Percentiles rank a stretch among this genome's conserved stretches.
Conservation (phyloP, 2,329 filamentous ascomycete species). For the Fusarium odoratissimum region DNA sequence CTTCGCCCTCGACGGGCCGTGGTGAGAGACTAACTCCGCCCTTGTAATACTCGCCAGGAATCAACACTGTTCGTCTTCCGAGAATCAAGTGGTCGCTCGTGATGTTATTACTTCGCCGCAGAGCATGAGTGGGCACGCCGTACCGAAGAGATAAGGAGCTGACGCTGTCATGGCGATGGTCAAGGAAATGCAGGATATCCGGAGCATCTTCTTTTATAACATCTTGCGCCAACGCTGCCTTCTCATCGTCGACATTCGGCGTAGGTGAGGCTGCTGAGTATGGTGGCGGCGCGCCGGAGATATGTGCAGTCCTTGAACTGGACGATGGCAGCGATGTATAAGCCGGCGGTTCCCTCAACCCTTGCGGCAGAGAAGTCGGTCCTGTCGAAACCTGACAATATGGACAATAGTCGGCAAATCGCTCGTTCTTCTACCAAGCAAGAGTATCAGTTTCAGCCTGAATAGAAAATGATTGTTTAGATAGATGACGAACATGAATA, state of each 20-base stretch:
- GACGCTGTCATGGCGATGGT: conserved; percentile 75
- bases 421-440: conserved; percentile 66
- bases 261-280: conserved; percentile 47
- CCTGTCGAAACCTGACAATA: conserved; percentile 79
- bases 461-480: background rate
- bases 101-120: conserved; percentile 76
- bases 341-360: conserved; percentile 74
- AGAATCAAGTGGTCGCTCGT: conserved; percentile 77
- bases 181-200: conserved; percentile 80
- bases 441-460: conserved; percentile 16
- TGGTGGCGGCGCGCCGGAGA: conserved; percentile 53
- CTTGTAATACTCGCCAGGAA: conserved; percentile 77
- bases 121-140: conserved; percentile 69
- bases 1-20: conserved; percentile 77
- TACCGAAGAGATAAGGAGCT: conserved; percentile 78
- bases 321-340: conserved; percentile 61
- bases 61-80: conserved; percentile 75
- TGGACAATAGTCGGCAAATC: conserved; percentile 75
- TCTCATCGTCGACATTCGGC: conserved; percentile 36
- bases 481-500: conserved; percentile 63
- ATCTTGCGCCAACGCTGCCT: conserved; percentile 37
- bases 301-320: conserved; percentile 36
- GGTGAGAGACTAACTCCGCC: conserved; percentile 76
- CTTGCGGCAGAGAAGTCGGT: conserved; percentile 68
- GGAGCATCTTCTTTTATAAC: conserved; percentile 57